Evolutionary conservation across 441 rosid genomes (phyloP), one percentile per base, ranked within the genome.

Genomic region (Macaranga tanarius): DNA sequence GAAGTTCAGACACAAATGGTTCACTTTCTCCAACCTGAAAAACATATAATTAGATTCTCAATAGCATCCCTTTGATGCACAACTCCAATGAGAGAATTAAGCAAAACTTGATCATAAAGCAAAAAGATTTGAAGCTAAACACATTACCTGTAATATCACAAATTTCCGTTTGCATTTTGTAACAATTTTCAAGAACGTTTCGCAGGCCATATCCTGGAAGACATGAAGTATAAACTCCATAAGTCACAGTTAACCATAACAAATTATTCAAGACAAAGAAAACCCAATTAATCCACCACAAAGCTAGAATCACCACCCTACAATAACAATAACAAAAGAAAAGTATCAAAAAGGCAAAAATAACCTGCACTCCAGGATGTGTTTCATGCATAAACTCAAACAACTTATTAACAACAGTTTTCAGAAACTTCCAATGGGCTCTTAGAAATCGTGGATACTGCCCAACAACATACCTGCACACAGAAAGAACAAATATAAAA

Each of bases 311-410:
- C 34, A 55, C 19, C 31, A 42, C 23, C 52, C 31, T 11, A 64
- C 3, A 44, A 6, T 16, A 28, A 42, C 40, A 31, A 61, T 17
- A 34, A 1, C 16, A 40, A 5, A 19, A 15, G 7, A n/a, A 7
- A 9, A 52, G n/a, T 52, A 1, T 17, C 22, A 25, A 69, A 62
- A 64, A 31, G 40, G 55, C 20, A 62, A 54, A 28, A 34, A 65
- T 59, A 70, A 96, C 99, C 99, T 96, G 99, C 79, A 96, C 99
- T 75, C 99, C 99, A 54, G 99, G 99, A 86, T 96, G 99, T 52
- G 97, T 90, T 86, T 96, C 99, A 68, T 96, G 99, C 99, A 96
- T 96, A 81, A 96, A 96, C 85, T 96, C 99, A 72, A 94, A 96
- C 90, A 96, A 79, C 82, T 96, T 96, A 78, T 94, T 96, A 73